Base-by-base conservation (phyloP, 129 eudicot species). In the Centaurea solstitialis region DNA sequence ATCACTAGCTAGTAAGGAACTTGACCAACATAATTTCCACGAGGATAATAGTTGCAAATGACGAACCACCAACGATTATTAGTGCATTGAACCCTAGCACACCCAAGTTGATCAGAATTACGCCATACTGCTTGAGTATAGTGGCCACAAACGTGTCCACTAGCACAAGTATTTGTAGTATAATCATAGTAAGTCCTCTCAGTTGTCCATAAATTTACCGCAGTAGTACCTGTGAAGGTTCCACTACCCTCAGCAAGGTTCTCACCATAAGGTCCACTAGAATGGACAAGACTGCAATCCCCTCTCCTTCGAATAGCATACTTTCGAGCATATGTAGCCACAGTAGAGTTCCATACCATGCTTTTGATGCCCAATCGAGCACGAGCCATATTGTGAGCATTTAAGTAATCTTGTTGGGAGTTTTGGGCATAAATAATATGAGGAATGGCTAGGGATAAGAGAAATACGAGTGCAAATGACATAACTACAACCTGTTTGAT, bases 251-350 rank as follows among this genome's bases (percentile, higher is more conserved):
- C 9, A 0, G 90, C 91, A 2, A 85, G 45, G 73, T 87, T 89
- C 69, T 87, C 93, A 3, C 93, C 93, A 20, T 89, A 89, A 2
- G 75, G 83, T 17, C 83, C 84, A 9, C 70, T 12, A 0, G 89
- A 88, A 13, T 83, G 87, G 11, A 17, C 64, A 1, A 88, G 76
- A 4, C 4, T 33, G 40, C 92, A 88, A 11, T 88, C 87, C 1
- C 37, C 77, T 12, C 15, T 11, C 24, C 84, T 35, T 6, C 17
- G 26, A n/a, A n/a, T n/a, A 6, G 85, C 85, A 18, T 85, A 80
- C 5, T 70, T 18, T 5, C 9, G 15, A 12, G 88, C 88, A 12
- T 85, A 85, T 1, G 62, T 50, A 4, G 81, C 87, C 12, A 84
- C 33, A 0, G 81, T 80, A 28, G 50, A 0, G 35, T 80, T 70